Evolutionary conservation across 2,329 filamentous ascomycete species (phyloP), one percentile per base, ranked within the genome.

Genomic region (Talaromyces funiculosus): DNA sequence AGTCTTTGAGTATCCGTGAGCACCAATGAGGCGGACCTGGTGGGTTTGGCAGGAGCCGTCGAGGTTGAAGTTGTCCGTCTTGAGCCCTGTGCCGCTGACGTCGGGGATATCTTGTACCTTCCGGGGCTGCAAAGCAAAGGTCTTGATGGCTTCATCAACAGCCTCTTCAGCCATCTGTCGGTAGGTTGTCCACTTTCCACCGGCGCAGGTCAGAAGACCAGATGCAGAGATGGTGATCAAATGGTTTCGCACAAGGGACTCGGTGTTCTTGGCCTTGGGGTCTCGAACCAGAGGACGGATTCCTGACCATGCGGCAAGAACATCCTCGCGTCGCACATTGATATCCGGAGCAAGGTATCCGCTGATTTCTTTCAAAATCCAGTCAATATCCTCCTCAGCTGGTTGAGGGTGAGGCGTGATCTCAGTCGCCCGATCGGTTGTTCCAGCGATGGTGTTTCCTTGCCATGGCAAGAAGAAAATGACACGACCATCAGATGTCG

Each of bases 391-490:
- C 67, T 91, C 83, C 75, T 96, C 90, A 31, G 88, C 87, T 8
- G 91, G 89, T 33, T 92, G 72, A 0, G 91, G 91, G 68, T 93
- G 88, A 42, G 82, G 80, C 4, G 84, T 84, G 66, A 96, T 90
- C 31, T 82, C 78, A 38, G 87, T 89, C 3, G 90, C 86, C 40
- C 89, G 87, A 71, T 95, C 91, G 7, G 90, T 95, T 4, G 91
- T 95, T 63, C 91, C 91, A 49, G 90, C 91, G 70, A 95, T 94
- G 14, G 90, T 95, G 77, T 94, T 94, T 53, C 90, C 90, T 77
- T 95, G 90, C 91, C 91, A 95, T 22, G 91, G 91, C 42, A 95
- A 81, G 82, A 96, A 95, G 84, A 95, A 95, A 70, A 95, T 93
- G 54, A 95, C 91, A 72, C 91, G 85, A 20, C 91, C 91, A 70